A percentile compares a stretch with the other conserved stretches of the same genome.
phyloP scores from a whole-genome alignment of 306 rosid species.

The cucumber (Cucumis sativus) region DNA sequence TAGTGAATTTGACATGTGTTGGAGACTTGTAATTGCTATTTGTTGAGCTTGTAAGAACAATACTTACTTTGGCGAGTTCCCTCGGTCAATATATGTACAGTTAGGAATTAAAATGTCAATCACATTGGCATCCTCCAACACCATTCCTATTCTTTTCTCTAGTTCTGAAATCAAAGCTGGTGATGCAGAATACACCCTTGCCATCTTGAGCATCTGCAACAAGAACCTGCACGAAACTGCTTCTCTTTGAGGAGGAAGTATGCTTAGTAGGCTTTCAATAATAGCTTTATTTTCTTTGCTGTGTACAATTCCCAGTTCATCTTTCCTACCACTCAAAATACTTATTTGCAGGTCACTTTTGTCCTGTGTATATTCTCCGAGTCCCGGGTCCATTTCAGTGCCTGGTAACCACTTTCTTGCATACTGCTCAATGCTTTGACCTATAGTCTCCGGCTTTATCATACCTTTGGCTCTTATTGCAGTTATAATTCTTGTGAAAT shows the following conservation, averaged over 20 bases:
- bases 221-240: conserved; percentile 76
- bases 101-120: conserved; percentile 75
- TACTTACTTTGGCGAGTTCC: conserved; percentile 48
- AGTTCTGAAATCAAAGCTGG: conserved; percentile 79
- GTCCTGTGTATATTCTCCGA: conserved; percentile 51
- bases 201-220: conserved; percentile 69
- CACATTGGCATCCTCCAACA: conserved; percentile 76
- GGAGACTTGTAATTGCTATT: neutral
- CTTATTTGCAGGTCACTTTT: conserved; percentile 53
- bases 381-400: conserved; percentile 49
- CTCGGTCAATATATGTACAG: conserved; percentile 47
- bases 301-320: conserved; percentile 31
- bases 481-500: conserved; percentile 53
- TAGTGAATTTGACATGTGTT: conserved; percentile 9
- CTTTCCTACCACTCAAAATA: conserved; percentile 30
- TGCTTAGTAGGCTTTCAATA: conserved; percentile 64
- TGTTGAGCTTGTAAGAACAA: conserved; percentile 3
- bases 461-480: conserved; percentile 53
- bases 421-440: conserved; percentile 62
- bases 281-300: conserved; percentile 59
- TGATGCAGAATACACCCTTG: conserved; percentile 66
- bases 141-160: conserved; percentile 73
- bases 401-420: conserved; percentile 70
- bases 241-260: conserved; percentile 68
- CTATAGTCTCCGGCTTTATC: conserved; percentile 51